Conservation (phyloP, 192 early-diverging fungal species). For the Linnemannia zychae region DNA sequence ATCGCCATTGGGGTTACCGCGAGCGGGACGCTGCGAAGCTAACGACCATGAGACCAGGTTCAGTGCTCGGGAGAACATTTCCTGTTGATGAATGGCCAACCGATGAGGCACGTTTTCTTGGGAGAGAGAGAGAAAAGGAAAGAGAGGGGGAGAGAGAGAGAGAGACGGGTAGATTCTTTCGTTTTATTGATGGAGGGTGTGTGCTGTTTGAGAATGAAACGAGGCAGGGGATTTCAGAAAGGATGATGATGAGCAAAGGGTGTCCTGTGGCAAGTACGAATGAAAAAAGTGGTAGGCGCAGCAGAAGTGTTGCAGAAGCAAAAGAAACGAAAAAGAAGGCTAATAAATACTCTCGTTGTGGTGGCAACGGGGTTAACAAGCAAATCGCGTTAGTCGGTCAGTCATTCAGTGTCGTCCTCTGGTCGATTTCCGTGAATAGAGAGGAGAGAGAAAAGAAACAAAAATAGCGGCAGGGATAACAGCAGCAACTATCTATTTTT, state of each 20-base stretch:
- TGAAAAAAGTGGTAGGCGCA: background rate
- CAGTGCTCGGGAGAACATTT: slow-evolving; percentile 9
- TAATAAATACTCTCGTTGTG: too few relatives aligned
- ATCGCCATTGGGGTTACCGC: background rate
- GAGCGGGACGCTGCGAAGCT: background rate
- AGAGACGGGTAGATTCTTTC: background rate
- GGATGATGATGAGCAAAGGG: background rate
- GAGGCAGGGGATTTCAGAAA: background rate
- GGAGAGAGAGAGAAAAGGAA: background rate
- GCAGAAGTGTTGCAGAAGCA: too few relatives aligned
- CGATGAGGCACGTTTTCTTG: too few relatives aligned
- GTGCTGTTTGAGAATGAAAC: background rate
- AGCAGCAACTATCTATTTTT: too few relatives aligned
- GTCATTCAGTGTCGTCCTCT: too few relatives aligned
- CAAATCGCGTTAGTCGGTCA: too few relatives aligned
- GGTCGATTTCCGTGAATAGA: too few relatives aligned
- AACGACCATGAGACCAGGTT: background rate
- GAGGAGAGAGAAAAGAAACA: too few relatives aligned
- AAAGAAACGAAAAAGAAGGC: too few relatives aligned
- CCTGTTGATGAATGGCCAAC: background rate
- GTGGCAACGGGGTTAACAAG: too few relatives aligned
- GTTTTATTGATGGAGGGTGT: background rate
- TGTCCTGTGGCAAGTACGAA: background rate
- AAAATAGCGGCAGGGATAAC: too few relatives aligned
- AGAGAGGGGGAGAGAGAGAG: background rate